Percentiles rank a stretch among this genome's conserved stretches.
Conservation (phyloP, 2,329 filamentous ascomycete species). For the Tolypocladium nubicola region DNA sequence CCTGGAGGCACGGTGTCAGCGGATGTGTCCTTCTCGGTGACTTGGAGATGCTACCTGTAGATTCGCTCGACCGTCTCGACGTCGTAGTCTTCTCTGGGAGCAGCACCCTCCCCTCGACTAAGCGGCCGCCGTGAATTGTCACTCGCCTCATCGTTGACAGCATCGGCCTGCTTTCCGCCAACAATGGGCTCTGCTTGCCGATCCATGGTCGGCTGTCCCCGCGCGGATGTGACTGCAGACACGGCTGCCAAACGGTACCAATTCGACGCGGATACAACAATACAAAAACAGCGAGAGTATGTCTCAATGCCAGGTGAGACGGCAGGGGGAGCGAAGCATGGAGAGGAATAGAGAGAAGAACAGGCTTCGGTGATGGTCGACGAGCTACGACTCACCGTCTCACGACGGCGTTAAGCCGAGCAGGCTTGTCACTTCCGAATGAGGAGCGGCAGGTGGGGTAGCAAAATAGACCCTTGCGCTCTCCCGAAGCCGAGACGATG, state of each 20-base stretch:
- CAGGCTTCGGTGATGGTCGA: background rate
- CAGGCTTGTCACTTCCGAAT: background rate
- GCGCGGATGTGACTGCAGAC: background rate
- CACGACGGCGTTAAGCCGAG: background rate
- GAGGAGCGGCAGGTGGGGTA: background rate
- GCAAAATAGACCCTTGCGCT: background rate
- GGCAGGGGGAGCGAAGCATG: background rate
- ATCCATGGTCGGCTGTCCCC: background rate
- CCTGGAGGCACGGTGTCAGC: constrained; percentile 11
- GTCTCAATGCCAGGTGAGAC: background rate
- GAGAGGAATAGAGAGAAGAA: background rate
- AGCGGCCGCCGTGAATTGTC: background rate
- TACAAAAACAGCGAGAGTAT: background rate
- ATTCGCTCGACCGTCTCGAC: constrained; percentile 42
- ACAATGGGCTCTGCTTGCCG: background rate
- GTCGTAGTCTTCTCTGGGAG: constrained; percentile 27
- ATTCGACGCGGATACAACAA: background rate
- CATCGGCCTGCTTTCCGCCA: background rate
- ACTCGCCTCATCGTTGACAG: background rate
- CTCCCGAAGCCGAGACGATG: background rate
- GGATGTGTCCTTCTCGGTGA: background rate
- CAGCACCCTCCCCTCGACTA: background rate
- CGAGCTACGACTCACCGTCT: background rate
- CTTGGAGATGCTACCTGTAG: constrained; percentile 26
- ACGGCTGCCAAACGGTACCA: background rate